Percentiles rank a stretch among this genome's conserved stretches.
phyloP scores from a whole-genome alignment of 768 basidiomycete species.

The Serendipita vermifera region DNA sequence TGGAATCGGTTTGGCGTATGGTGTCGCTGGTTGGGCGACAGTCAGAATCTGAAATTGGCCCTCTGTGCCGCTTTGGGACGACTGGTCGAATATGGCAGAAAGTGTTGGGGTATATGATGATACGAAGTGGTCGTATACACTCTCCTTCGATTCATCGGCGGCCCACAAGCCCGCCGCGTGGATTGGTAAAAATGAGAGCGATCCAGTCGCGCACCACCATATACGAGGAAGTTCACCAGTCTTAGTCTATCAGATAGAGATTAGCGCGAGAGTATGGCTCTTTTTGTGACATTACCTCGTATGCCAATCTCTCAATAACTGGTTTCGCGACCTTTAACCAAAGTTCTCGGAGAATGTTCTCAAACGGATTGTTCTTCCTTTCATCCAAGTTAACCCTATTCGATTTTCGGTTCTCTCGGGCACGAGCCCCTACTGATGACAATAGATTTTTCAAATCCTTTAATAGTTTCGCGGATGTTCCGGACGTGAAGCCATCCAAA shows the following conservation, averaged over 20 bases:
- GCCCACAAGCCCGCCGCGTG: constrained; percentile 29
- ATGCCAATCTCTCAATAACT: neutral
- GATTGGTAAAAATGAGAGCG: constrained; percentile 28
- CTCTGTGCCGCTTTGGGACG: neutral
- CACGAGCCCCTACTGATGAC: neutral
- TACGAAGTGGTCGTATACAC: constrained; percentile 17
- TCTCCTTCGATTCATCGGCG: constrained; percentile 11
- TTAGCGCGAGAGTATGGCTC: too few species aligned
- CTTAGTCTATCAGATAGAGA: too few species aligned
- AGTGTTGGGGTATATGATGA: constrained; percentile 27
- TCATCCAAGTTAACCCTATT: too few species aligned
- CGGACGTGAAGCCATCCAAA: neutral
- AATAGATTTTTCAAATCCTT: neutral
- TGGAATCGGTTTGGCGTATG: constrained; percentile 14
- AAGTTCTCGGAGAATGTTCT: constrained; percentile 4
- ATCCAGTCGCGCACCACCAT: constrained; percentile 27
- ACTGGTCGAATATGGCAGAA: constrained; percentile 20
- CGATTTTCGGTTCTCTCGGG: neutral
- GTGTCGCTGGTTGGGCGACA: constrained; percentile 17
- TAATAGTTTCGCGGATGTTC: neutral
- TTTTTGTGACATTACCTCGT: neutral
- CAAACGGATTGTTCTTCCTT: neutral
- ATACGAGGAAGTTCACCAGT: constrained; percentile 14
- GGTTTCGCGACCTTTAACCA: constrained; percentile 3
- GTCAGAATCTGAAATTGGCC: constrained; percentile 9